These are phyloP conservation scores for Luffa aegyptiaca DNA, from an alignment of 306 rosid species.

Conservation along the genomic window DNA sequence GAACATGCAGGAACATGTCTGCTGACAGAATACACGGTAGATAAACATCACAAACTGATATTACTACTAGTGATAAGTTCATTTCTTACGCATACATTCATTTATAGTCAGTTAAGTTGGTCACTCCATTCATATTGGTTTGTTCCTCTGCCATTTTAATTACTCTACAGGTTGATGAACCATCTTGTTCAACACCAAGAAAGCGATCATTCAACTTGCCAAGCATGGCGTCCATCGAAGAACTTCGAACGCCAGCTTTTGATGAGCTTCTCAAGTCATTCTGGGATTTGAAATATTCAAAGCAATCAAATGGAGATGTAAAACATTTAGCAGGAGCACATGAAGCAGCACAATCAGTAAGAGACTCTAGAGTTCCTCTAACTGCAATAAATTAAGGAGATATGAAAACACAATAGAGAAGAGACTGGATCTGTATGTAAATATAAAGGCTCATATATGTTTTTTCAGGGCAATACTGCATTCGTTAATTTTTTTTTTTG, in stretches of 20 bases:
- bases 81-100: background rate
- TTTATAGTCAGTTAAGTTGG: background rate
- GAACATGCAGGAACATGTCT: conserved; percentile 84
- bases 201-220: conserved; percentile 84
- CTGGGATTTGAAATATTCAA: conserved; percentile 73
- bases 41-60: background rate
- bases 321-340: conserved; percentile 50
- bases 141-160: background rate
- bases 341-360: conserved; percentile 71
- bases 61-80: background rate
- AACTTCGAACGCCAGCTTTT: conserved; percentile 81
- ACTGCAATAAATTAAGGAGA: conserved; percentile 71
- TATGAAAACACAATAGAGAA: background rate
- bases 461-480: conserved; percentile 8
- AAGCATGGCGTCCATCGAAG: conserved; percentile 72
- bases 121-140: background rate
- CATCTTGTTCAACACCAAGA: conserved; percentile 97
- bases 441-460: conserved; percentile 41
- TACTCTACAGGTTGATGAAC: conserved; percentile 69
- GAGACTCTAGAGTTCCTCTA: conserved; percentile 97
- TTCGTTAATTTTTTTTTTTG: conserved; percentile 4
- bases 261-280: conserved; percentile 77
- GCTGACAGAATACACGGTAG: conserved; percentile 77
- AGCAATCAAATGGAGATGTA: conserved; percentile 77
- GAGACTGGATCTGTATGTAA: conserved; percentile 33